Evolutionary conservation across 2,329 filamentous ascomycete genomes (phyloP), one percentile per base, ranked within the genome.

Genomic region (Epichloe uncinata): DNA sequence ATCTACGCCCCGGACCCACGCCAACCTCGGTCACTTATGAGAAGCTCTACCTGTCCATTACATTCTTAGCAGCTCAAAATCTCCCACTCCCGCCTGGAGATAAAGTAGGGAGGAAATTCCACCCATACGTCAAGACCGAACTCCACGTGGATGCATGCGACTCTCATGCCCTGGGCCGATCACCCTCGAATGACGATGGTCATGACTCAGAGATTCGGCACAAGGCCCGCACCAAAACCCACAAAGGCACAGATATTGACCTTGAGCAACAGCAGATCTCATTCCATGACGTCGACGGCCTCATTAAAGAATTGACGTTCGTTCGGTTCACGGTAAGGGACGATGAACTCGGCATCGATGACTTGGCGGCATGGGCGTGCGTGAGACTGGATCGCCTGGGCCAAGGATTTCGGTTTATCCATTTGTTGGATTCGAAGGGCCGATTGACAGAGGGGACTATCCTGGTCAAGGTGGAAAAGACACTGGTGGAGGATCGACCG

Each of bases 241-340:
- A 72, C 52, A 73, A 72, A 56, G 81, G 83, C 8, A 67, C 73
- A 36, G 71, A 82, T 55, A 76, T 82, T 1, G 82, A 88, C 60
- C 85, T 85, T 55, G 67, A 63, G 38, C 72, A 71, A 1, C 75
- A 84, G 61, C 68, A 66, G 48, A 64, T 87, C 13, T 66, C 70
- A 34, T 87, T 88, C 56, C 67, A 71, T 18, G 65, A 64, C 0
- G 67, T 80, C 33, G 63, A 68, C 1, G 73, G 78, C 8, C 71
- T 87, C 1, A 73, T 86, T 8, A 79, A 85, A 48, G 78, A 84
- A 60, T 70, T 90, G 53, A 79, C 81, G 33, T 90, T 89, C 69
- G 73, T 88, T 49, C 75, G 85, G 59, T 87, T 97, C 72, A 88
- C 94, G 58, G 74, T 97, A 56, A 85, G 89, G 65, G 87, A 97